phyloP scores from a whole-genome alignment of 345 rosid species.

The Eucalyptus camaldulensis region DNA sequence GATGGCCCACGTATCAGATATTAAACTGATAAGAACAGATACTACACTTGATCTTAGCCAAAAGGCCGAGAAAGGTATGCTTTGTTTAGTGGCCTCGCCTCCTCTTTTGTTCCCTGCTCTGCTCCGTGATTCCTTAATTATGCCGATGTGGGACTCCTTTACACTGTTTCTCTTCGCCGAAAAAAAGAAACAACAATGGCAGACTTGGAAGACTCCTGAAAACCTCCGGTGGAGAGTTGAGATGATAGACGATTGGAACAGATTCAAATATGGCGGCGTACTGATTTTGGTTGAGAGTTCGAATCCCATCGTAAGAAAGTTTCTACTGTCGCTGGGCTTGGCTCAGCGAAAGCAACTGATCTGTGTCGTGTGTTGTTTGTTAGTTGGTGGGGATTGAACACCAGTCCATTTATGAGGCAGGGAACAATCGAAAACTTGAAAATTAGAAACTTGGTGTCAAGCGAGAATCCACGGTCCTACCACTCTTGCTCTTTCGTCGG shows the following conservation, averaged over 20 bases:
- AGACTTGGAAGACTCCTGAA: neutral
- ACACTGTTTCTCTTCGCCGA: neutral
- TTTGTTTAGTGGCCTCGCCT: fast-evolving
- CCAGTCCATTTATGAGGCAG: neutral
- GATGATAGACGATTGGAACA: neutral
- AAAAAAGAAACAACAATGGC: neutral
- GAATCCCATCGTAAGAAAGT: neutral
- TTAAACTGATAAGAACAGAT: conserved; percentile 57
- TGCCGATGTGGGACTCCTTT: neutral
- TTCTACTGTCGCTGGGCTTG: neutral
- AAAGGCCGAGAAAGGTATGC: conserved; percentile 62
- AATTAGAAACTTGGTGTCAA: neutral
- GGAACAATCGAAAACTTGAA: neutral
- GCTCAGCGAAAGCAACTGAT: neutral
- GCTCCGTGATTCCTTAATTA: neutral
- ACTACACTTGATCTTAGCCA: conserved; percentile 61
- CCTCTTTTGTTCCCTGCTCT: neutral
- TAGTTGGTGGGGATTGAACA: neutral
- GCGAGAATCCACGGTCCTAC: neutral
- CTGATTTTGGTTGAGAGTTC: neutral
- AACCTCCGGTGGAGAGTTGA: neutral
- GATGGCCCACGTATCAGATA: conserved; percentile 34
- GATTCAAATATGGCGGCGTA: neutral
- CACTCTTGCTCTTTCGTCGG: neutral
- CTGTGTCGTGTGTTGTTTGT: neutral